These are phyloP conservation scores for Rhynchospora breviuscula DNA, from an alignment of 176 grass and related monocot species.

Conservation along the genomic window DNA sequence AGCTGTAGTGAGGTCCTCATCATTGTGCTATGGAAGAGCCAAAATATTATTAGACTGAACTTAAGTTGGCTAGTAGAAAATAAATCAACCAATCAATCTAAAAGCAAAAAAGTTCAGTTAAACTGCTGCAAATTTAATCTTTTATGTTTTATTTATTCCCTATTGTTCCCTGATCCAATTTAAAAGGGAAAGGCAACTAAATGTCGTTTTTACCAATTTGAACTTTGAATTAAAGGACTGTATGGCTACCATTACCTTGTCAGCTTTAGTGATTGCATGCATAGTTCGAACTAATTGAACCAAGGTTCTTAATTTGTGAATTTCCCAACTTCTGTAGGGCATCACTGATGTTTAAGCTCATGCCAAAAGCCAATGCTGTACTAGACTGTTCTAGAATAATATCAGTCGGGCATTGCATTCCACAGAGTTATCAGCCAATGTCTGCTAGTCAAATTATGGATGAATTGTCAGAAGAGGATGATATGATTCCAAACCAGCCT, in stretches of 20 bases:
- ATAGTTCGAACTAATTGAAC: background rate
- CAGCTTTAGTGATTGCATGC: background rate
- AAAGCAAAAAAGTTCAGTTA: background rate
- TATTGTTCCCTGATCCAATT: background rate
- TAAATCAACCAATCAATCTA: background rate
- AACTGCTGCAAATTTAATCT: background rate
- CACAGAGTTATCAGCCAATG: conserved; percentile 61
- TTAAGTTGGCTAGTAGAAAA: background rate
- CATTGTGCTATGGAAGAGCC: background rate
- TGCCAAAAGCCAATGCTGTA: conserved; percentile 62
- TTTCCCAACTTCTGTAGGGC: conserved; percentile 33
- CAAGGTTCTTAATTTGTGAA: background rate
- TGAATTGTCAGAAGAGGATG: conserved; percentile 46
- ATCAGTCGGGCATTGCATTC: conserved; percentile 52
- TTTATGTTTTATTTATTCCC: background rate
- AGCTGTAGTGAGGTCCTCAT: background rate
- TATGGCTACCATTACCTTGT: background rate
- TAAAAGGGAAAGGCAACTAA: background rate
- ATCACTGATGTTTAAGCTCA: conserved; percentile 69
- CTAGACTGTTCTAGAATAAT: conserved; percentile 70
- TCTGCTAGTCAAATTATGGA: conserved; percentile 62
- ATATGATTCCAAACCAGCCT: conserved; percentile 35
- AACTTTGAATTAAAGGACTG: background rate
- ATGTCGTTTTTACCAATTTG: background rate
- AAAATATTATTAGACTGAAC: background rate